Conservation (phyloP, 2,329 filamentous ascomycete genomes). For the Diatrype stigma region DNA sequence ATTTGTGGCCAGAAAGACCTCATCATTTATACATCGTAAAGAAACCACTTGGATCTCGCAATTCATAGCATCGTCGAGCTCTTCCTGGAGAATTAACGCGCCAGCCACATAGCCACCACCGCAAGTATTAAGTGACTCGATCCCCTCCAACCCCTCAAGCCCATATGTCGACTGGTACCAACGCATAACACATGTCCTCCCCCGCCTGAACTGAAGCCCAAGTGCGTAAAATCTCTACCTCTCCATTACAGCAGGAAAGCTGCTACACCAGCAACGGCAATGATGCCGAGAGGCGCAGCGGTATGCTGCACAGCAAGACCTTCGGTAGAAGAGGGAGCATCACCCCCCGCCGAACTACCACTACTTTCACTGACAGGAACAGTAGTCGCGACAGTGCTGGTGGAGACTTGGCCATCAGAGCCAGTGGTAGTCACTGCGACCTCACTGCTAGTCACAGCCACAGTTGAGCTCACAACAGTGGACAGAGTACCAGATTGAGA, state of each 20-base stretch:
- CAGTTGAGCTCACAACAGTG: constrained; percentile 16
- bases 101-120: constrained; percentile 8
- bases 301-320: constrained; percentile 18
- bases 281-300: constrained; percentile 23
- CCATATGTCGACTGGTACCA: background rate
- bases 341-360: background rate
- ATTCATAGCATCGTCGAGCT: constrained; percentile 18
- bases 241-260: constrained; percentile 22
- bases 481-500: constrained; percentile 7
- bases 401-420: constrained; percentile 4
- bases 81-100: constrained; percentile 16
- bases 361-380: constrained; percentile 3
- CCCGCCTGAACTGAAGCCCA: background rate
- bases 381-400: constrained; percentile 1
- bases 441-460: constrained; percentile 15
- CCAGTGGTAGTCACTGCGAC: constrained; percentile 16
- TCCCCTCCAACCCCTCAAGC: constrained; percentile 17
- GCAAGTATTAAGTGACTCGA: constrained; percentile 18
- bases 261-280: constrained; percentile 26
- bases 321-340: background rate
- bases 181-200: constrained; percentile 5
- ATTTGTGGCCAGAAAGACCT: constrained; percentile 22
- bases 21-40: constrained; percentile 29
- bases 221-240: background rate
- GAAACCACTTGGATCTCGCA: constrained; percentile 13